Base-by-base conservation (phyloP, 2,329 filamentous ascomycete species). In the Fusarium kyushuense region DNA sequence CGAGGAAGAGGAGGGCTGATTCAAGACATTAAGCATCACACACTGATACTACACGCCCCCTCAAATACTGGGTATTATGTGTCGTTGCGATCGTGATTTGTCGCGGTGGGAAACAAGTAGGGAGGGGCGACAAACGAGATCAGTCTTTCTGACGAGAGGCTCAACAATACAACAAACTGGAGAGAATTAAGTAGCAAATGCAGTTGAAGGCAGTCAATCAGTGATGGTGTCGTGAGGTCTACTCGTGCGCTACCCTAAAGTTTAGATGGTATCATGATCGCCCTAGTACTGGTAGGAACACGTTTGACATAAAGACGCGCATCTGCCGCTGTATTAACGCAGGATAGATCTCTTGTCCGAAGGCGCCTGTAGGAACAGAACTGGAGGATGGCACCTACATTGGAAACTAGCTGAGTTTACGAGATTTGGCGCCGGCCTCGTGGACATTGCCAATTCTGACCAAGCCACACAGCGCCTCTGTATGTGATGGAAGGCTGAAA, bases 1-100 rank as follows among this genome's bases (percentile, higher is more conserved):
- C 66, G 59, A 72, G 56, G 49, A 59, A 42, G 67, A 66, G 48
- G 58, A 73, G 60, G 57, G 53, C 71, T 73, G 67, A 63, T 70
- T 67, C 57, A 63, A 71, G 67, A 73, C 71, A 73, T 56, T 54
- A 69, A 52, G 58, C 48, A 62, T 73, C 71, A 72, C 62, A 73
- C 62, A 67, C 58, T 52, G 58, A 63, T 32, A 48, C 30, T 58
- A 68, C 70, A 67, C 70, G 56, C 70, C 68, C 69, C 67, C 59
- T 60, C 40, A 30, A 47, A 65, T 54, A 42, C 30, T 63, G 45
- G 53, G 46, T 45, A 48, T 58, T 65, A 19, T 54, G 33, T 57
- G 46, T 36, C 36, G 55, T 59, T 42, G 38, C 53, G 63, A 52
- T 43, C 46, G 42, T 65, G 56, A 62, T 70, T 68, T 60, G 46